phyloP scores from a whole-genome alignment of 148 eudicot species.

The Chenopodium quinoa region DNA sequence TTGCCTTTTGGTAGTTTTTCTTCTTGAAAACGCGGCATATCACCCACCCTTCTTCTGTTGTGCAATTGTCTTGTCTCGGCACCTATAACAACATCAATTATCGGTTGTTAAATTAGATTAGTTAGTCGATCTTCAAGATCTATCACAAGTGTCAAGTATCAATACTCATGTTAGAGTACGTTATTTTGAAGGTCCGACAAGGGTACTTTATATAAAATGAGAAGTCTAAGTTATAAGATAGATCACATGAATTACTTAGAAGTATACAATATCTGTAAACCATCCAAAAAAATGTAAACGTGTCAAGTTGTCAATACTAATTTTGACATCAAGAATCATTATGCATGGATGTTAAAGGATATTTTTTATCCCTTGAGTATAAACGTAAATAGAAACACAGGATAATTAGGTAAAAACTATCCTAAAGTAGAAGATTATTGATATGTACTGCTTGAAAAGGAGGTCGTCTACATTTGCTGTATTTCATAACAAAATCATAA shows the following conservation, averaged over 20 bases:
- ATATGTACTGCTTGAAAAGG: background rate
- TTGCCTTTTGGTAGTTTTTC: slow-evolving; percentile 10
- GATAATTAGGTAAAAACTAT: background rate
- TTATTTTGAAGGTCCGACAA: background rate
- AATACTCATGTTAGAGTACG: no score
- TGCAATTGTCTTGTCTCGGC: slow-evolving; percentile 9
- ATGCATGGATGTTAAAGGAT: slow-evolving; percentile 2
- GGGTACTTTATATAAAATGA: background rate
- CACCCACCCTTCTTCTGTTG: slow-evolving; percentile 14
- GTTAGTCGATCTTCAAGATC: no score
- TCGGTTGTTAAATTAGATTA: background rate
- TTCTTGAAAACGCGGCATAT: slow-evolving; percentile 18
- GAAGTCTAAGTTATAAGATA: no score
- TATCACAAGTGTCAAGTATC: background rate
- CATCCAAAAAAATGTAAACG: no score
- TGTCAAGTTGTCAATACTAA: background rate
- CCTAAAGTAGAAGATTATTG: background rate
- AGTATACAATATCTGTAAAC: no score
- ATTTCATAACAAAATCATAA: background rate
- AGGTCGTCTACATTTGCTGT: background rate
- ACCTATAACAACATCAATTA: background rate
- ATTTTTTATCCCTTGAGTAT: background rate
- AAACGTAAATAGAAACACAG: background rate
- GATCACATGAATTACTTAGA: background rate
- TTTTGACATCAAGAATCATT: background rate